These are phyloP conservation scores for Nemania abortiva DNA, from an alignment of 2,329 filamentous ascomycete genomes.

Conservation along the genomic window DNA sequence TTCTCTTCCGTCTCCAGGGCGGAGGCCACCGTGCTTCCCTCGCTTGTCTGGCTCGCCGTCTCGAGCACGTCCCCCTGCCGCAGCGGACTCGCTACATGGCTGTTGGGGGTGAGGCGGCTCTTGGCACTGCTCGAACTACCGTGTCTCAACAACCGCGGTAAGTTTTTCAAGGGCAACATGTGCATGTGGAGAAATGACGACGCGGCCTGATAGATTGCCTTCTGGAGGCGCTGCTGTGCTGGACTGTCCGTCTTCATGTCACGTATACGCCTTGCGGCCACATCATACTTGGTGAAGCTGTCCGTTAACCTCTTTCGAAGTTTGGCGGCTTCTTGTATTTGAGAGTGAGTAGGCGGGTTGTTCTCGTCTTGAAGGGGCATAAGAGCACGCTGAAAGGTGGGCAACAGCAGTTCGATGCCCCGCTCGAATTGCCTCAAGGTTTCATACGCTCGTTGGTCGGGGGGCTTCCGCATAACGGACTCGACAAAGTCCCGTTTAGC, in stretches of 20 bases:
- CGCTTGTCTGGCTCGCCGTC: slow-evolving; percentile 63
- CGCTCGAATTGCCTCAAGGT: slow-evolving; percentile 89
- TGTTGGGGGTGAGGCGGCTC: slow-evolving; percentile 52
- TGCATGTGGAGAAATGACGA: slow-evolving; percentile 87
- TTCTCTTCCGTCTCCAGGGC: slow-evolving; percentile 85
- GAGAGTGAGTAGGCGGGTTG: slow-evolving; percentile 66
- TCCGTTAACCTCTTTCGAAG: slow-evolving; percentile 91
- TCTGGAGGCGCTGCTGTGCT: slow-evolving; percentile 81
- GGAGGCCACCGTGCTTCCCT: slow-evolving; percentile 64
- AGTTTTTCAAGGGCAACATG: slow-evolving; percentile 86
- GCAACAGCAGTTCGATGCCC: slow-evolving; percentile 84
- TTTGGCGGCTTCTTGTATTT: slow-evolving; percentile 87
- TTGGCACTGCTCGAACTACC: slow-evolving; percentile 56
- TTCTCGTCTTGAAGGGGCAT: slow-evolving; percentile 73
- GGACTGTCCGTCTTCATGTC: slow-evolving; percentile 80
- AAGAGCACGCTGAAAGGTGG: slow-evolving; percentile 84
- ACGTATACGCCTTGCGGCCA: slow-evolving; percentile 82
- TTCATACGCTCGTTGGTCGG: slow-evolving; percentile 83
- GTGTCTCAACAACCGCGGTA: slow-evolving; percentile 73
- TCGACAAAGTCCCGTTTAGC: slow-evolving; percentile 80
- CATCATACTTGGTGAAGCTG: slow-evolving; percentile 88
- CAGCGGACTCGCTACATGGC: slow-evolving; percentile 54
- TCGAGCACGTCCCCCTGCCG: slow-evolving; percentile 62
- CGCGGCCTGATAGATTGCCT: slow-evolving; percentile 84
- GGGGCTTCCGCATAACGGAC: slow-evolving; percentile 74